Base-by-base conservation (phyloP, 345 rosid genomes). In the Cardamine chenopodiifolia region DNA sequence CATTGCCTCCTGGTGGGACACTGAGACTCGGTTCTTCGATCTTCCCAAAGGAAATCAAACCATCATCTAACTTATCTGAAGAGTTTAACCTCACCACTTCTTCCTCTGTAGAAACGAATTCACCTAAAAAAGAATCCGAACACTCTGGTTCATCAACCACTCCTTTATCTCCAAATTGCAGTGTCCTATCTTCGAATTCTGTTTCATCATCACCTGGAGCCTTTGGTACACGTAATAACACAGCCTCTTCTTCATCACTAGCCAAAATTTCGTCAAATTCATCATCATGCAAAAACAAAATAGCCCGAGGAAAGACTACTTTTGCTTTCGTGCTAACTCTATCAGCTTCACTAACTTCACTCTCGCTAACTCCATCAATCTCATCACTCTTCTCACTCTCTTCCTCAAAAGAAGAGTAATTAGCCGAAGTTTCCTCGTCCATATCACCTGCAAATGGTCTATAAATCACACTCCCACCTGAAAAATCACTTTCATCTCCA, bases 271-370 rank as follows among this genome's bases (percentile, higher is more conserved):
- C 84, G 29, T 83, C 81, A 57, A 54, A 58, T 2, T 72, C 87
- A 70, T 87, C 96, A 71, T 85, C 91, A 42, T 92, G 89, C 59
- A 85, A 44, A 14, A 95, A 89, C 85, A 89, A 75, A 56, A 75
- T 75, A 0, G 95, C 95, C 67, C 89, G 59, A 6, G 93, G 97
- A 80, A 80, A 76, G 40, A 75, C 69, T 26, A 3, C 64, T 45
- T 69, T 73, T 28, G 79, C 75, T 69, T 70, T 75, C 59, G 26
- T 23, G 66, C 48, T 59, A 77, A 11, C 66, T 59, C 69, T 55
- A 60, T 63, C 74, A 69, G 54, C 62, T 23, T 76, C 83, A 64
- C 77, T 78, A 44, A 42, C 50, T 37, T 52, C 66, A 69, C 62
- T 25, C 63, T 78, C 83, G 22, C 12, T 78, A 66, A 57, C 69